phyloP scores from a whole-genome alignment of 345 rosid genomes.

The Aurinia saxatilis region DNA sequence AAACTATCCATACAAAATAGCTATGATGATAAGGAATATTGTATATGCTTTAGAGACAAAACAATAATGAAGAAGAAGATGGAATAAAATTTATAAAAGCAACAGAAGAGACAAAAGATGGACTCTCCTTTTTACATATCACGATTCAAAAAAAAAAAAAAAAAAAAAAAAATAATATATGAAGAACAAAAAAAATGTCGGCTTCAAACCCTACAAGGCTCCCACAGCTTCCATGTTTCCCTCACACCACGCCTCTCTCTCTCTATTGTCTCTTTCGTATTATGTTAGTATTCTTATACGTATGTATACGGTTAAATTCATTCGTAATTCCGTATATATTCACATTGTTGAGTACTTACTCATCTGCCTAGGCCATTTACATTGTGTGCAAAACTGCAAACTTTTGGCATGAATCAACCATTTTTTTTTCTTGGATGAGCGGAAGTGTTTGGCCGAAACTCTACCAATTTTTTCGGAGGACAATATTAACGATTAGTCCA shows the following conservation, averaged over 20 bases:
- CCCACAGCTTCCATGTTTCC: slow-evolving; percentile 50
- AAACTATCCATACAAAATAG: slow-evolving; percentile 1
- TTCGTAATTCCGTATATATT: background rate
- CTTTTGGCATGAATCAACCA: no score
- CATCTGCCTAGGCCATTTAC: background rate
- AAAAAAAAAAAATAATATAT: background rate
- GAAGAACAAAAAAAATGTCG: slow-evolving; percentile 31
- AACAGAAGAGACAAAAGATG: slow-evolving; percentile 20
- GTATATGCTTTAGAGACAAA: background rate
- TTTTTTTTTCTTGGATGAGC: no score
- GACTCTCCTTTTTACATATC: slow-evolving; percentile 22
- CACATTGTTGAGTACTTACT: background rate
- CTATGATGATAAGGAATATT: slow-evolving; percentile 20
- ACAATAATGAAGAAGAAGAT: slow-evolving; percentile 4
- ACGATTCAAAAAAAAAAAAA: slow-evolving; percentile 7
- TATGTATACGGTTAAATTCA: background rate
- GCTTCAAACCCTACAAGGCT: slow-evolving; percentile 56
- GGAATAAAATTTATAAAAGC: background rate
- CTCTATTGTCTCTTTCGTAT: slow-evolving; percentile 12
- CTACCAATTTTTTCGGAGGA: no score
- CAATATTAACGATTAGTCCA: no score
- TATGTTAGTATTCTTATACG: background rate
- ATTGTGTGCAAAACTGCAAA: no score
- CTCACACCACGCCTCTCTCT: slow-evolving; percentile 39
- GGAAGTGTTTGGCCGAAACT: no score